Conservation (phyloP, 495 filamentous ascomycete genomes). For the Glarea lozoyensis region DNA sequence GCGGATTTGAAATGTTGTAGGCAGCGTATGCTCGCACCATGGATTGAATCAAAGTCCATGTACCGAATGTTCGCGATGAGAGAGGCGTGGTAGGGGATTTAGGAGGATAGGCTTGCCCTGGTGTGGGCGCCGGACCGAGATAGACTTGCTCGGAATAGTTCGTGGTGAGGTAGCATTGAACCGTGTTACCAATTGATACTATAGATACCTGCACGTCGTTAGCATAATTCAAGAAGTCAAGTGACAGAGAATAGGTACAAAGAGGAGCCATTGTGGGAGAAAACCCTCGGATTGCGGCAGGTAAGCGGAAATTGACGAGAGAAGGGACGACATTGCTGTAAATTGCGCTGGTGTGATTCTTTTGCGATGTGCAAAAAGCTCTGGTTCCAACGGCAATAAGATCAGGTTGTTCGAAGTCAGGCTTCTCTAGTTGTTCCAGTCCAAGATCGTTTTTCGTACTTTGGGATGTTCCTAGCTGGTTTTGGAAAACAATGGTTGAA, state of each 20-base stretch:
- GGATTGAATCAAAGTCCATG: constrained; percentile 73
- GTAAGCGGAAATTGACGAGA: constrained; percentile 20
- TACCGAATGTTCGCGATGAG: constrained; percentile 78
- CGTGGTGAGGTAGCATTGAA: constrained; percentile 71
- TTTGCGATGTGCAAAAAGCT: background rate
- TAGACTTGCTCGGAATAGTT: constrained; percentile 73
- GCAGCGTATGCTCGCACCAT: constrained; percentile 77
- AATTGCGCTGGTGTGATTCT: background rate
- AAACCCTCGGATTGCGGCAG: constrained; percentile 50
- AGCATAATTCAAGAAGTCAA: constrained; percentile 12
- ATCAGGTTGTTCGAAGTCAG: no score
- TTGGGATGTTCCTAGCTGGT: no score
- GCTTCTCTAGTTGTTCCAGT: no score
- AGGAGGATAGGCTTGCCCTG: constrained; percentile 23
- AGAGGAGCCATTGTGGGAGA: constrained; percentile 58
- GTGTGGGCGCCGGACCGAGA: constrained; percentile 30
- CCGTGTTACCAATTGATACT: constrained; percentile 67
- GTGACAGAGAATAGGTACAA: constrained; percentile 33
- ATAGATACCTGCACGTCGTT: constrained; percentile 51
- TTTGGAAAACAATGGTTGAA: no score
- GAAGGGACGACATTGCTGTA: constrained; percentile 7
- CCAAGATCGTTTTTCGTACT: no score
- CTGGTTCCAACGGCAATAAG: no score
- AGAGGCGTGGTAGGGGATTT: constrained; percentile 53
- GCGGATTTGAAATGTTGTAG: constrained; percentile 66